Evolutionary conservation across 352 stramenopile genomes (phyloP).

Genomic region (Phytophthora sp.): DNA sequence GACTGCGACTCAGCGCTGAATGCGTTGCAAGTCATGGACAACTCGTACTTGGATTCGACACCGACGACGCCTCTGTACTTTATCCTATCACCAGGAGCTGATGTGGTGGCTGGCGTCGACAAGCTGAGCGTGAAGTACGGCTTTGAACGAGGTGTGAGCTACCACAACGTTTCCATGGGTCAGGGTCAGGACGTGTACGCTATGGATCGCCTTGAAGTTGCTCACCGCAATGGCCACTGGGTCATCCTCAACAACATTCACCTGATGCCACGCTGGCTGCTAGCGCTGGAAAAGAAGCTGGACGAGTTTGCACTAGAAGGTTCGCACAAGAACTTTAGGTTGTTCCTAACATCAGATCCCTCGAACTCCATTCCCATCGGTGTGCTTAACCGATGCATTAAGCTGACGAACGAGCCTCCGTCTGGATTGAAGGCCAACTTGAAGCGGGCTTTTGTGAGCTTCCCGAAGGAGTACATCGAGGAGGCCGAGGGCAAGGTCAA

Average conservation of each 20-base stretch:
- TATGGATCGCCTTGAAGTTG: conserved; percentile 95
- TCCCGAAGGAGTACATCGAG: conserved; percentile 96
- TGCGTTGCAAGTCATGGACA: conserved; percentile 95
- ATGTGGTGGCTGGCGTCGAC: conserved; percentile 96
- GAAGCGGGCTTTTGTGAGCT: conserved; percentile 96
- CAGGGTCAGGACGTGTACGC: conserved; percentile 96
- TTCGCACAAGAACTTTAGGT: conserved; percentile 94
- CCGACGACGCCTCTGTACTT: conserved; percentile 97
- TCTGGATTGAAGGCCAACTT: conserved; percentile 96
- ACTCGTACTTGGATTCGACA: conserved; percentile 94
- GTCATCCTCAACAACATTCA: conserved; percentile 99
- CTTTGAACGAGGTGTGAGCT: conserved; percentile 95
- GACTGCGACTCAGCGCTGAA: conserved; percentile 97
- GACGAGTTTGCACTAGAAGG: conserved; percentile 95
- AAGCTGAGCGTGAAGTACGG: conserved; percentile 95
- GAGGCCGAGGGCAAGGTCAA: conserved; percentile 96
- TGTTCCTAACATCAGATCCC: conserved; percentile 96
- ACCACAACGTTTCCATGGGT: conserved; percentile 98
- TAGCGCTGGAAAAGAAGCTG: conserved; percentile 97
- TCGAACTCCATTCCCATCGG: conserved; percentile 95
- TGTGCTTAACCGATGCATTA: conserved; percentile 96
- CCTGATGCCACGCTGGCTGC: conserved; percentile 96
- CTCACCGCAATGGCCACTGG: conserved; percentile 96
- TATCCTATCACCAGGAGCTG: conserved; percentile 95
- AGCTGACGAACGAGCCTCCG: conserved; percentile 96